Percentiles rank a stretch among this genome's conserved stretches.
Conservation (phyloP, 306 rosid species). For the Glycine soja region DNA sequence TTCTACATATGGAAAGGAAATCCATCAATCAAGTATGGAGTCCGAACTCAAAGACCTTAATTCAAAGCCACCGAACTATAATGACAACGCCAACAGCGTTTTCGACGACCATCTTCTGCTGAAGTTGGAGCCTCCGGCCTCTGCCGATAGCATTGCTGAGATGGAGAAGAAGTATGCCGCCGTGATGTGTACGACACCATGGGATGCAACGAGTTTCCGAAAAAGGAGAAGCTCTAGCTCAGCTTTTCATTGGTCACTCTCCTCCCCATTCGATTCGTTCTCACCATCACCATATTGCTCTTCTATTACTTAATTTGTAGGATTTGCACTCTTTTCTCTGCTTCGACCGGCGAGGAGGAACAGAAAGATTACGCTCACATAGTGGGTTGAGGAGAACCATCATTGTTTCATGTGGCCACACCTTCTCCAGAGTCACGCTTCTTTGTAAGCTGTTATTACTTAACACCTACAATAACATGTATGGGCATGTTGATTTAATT, state of each 20-base stretch:
- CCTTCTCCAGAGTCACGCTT: slow-evolving; percentile 69
- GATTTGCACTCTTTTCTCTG: slow-evolving; percentile 68
- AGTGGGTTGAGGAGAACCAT: slow-evolving; percentile 81
- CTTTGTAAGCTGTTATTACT: too few species aligned
- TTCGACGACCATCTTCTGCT: slow-evolving; percentile 79
- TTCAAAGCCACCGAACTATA: slow-evolving; percentile 39
- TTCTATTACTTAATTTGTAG: slow-evolving; percentile 74
- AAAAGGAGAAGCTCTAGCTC: slow-evolving; percentile 76
- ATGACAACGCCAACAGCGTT: too few species aligned
- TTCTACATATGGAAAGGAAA: background rate
- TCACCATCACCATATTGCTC: slow-evolving; percentile 54
- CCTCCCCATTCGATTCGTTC: slow-evolving; percentile 73
- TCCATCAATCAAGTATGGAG: slow-evolving; percentile 40
- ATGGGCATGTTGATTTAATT: background rate
- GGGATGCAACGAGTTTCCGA: slow-evolving; percentile 85
- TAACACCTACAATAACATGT: background rate
- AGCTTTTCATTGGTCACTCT: slow-evolving; percentile 72
- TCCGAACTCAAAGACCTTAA: slow-evolving; percentile 76
- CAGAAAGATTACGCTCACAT: slow-evolving; percentile 77
- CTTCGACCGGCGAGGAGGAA: slow-evolving; percentile 69
- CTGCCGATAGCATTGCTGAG: slow-evolving; percentile 43
- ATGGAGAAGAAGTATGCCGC: slow-evolving; percentile 86
- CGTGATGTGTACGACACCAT: slow-evolving; percentile 81
- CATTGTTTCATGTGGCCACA: slow-evolving; percentile 66
- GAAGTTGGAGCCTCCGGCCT: slow-evolving; percentile 55